Evolutionary conservation across 805 yeast species (phyloP), one percentile per base, ranked within the genome.

Genomic region (Kockiozyma suomiensis): DNA sequence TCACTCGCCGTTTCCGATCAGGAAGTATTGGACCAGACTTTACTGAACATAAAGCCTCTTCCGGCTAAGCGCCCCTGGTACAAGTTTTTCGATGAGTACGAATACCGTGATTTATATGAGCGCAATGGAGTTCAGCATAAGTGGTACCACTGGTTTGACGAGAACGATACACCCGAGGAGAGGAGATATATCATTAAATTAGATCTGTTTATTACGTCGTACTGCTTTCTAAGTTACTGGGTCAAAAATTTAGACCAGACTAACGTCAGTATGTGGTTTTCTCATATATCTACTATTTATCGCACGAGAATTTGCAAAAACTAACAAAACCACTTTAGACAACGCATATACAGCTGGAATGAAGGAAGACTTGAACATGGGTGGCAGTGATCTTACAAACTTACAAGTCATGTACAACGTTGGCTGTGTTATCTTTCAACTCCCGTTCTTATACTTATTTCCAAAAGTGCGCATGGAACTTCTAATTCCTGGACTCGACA

Each of bases 341-440:
- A 84, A 85, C 68, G 90, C 90, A 0, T 86, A 85, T 67, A 85
- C 83, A 42, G 80, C 85, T 17, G 87, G 88, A 21, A 78, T 87
- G 82, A 72, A 79, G 59, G 84, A 58, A 64, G 85, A 78, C 48
- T 73, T 86, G 40, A 76, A 77, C 3, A 79, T 87, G 80, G 68
- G 76, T 55, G 88, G 88, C 12, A 83, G 85, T 68, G 89, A 86
- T 66, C 77, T 85, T 59, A 72, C 83, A 51, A 75, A 84, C 64
- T 79, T 85, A 4, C 85, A 83, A 64, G 83, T 81, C 12, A 71
- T 84, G 69, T 87, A 80, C 72, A 79, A 78, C 38, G 80, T 83
- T 41, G 91, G 89, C 50, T 77, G 81, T 58, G 79, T 82, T 45
- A 71, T 86, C 12, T 82, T 85, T 71, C 87, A 85, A 71, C 69